Conservation (phyloP, 2,329 filamentous ascomycete genomes). For the Juglanconis sp. region DNA sequence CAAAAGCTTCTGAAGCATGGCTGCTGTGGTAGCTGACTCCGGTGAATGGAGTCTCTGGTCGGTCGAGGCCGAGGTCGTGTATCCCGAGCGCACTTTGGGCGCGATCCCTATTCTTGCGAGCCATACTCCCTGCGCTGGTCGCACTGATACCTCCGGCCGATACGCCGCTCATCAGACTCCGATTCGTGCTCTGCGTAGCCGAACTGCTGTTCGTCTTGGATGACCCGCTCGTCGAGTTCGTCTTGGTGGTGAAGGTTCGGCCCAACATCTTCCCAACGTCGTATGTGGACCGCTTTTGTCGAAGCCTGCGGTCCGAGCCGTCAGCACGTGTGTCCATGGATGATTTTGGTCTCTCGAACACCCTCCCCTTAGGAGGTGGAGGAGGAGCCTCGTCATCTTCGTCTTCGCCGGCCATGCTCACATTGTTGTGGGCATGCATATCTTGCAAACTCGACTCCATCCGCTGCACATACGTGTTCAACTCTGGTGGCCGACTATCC, state of each 20-base stretch:
- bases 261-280: slow-evolving; percentile 71
- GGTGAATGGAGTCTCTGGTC: slow-evolving; percentile 65
- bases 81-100: slow-evolving; percentile 65
- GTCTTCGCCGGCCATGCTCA: slow-evolving; percentile 38
- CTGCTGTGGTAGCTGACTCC: slow-evolving; percentile 90
- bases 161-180: slow-evolving; percentile 88
- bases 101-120: slow-evolving; percentile 64
- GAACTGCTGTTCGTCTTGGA: slow-evolving; percentile 64
- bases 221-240: slow-evolving; percentile 69
- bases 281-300: slow-evolving; percentile 71
- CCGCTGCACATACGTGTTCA: slow-evolving; percentile 83
- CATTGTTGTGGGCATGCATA: slow-evolving; percentile 59
- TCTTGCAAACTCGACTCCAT: slow-evolving; percentile 82
- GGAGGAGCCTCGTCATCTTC: slow-evolving; percentile 48
- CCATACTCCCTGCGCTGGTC: slow-evolving; percentile 91
- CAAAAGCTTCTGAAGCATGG: slow-evolving; percentile 61
- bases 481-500: slow-evolving; percentile 61
- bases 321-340: slow-evolving; percentile 45
- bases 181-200: slow-evolving; percentile 74
- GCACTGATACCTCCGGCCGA: slow-evolving; percentile 90
- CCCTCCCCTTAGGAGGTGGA: slow-evolving; percentile 57
- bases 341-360: slow-evolving; percentile 56
- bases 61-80: slow-evolving; percentile 51
- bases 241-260: slow-evolving; percentile 85
- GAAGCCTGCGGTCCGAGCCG: slow-evolving; percentile 44